Evolutionary conservation across 371 early-diverging fungal species (phyloP).

Genomic region (Circinella umbellata): DNA sequence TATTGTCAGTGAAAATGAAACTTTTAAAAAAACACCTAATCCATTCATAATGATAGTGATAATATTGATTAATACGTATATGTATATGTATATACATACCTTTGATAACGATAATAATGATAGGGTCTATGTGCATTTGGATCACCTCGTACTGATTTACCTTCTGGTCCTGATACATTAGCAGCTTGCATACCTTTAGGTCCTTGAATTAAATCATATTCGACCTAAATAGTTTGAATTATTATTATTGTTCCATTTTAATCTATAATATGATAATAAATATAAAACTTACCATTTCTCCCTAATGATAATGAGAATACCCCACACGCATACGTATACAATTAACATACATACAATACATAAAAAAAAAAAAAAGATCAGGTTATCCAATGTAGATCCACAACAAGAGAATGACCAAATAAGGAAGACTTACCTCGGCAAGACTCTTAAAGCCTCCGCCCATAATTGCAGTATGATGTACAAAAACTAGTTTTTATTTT

Average conservation of each 20-base stretch:
- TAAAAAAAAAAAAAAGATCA: constrained; percentile 3
- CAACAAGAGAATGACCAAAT: not conserved
- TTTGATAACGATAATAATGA: constrained; percentile 6
- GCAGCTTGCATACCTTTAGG: constrained; percentile 88
- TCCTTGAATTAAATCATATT: constrained; percentile 79
- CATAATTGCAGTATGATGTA: constrained; percentile 88
- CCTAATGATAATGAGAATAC: constrained; percentile 26
- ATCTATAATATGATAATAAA: not conserved
- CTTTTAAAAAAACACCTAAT: no score
- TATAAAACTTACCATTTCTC: constrained; percentile 50
- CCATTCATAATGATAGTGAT: no score
- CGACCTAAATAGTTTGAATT: constrained; percentile 54
- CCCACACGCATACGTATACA: not conserved
- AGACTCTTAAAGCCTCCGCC: constrained; percentile 87
- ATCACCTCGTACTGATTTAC: constrained; percentile 77
- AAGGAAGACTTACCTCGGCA: constrained; percentile 64
- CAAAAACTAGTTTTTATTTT: constrained; percentile 68
- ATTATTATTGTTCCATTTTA: not conserved
- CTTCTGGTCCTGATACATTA: constrained; percentile 81
- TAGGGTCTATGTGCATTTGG: constrained; percentile 34
- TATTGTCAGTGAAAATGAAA: not conserved
- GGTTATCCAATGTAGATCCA: constrained; percentile 17
- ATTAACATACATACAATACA: not conserved
- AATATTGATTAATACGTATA: no score
- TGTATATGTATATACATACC: not conserved